These are phyloP conservation scores for Trichodelitschia bisporula DNA, from an alignment of 495 filamentous ascomycete genomes.

Conservation along the genomic window DNA sequence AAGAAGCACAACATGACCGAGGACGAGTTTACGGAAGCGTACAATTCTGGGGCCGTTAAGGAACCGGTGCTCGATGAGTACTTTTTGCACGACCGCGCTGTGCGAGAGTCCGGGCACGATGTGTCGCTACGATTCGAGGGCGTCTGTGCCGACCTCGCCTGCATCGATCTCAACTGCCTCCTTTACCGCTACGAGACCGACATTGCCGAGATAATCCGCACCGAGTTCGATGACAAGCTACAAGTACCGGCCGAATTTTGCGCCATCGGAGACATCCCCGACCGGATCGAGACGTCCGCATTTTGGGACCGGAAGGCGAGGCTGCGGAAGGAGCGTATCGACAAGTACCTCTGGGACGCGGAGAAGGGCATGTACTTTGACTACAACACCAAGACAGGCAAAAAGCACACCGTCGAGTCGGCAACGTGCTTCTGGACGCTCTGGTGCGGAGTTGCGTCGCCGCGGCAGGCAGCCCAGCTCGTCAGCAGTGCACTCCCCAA, in stretches of 20 bases:
- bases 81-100: neutral
- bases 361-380: neutral
- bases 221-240: neutral
- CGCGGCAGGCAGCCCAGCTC: neutral
- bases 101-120: neutral
- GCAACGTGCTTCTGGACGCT: neutral
- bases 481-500: neutral
- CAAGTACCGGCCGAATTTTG: neutral
- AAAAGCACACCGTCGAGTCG: neutral
- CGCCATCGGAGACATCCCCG: neutral
- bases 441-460: neutral
- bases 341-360: conserved; percentile 1
- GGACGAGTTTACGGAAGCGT: neutral
- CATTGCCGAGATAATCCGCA: neutral
- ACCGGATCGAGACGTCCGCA: neutral
- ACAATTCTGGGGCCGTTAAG: neutral
- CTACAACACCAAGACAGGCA: neutral
- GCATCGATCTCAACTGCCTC: neutral
- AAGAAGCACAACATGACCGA: conserved; percentile 1
- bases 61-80: neutral
- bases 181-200: neutral
- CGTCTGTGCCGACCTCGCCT: neutral
- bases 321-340: neutral
- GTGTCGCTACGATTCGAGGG: neutral
- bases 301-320: neutral